These are phyloP conservation scores for Psilocybe cubensis DNA, from an alignment of 768 basidiomycete species.

Conservation along the genomic window DNA sequence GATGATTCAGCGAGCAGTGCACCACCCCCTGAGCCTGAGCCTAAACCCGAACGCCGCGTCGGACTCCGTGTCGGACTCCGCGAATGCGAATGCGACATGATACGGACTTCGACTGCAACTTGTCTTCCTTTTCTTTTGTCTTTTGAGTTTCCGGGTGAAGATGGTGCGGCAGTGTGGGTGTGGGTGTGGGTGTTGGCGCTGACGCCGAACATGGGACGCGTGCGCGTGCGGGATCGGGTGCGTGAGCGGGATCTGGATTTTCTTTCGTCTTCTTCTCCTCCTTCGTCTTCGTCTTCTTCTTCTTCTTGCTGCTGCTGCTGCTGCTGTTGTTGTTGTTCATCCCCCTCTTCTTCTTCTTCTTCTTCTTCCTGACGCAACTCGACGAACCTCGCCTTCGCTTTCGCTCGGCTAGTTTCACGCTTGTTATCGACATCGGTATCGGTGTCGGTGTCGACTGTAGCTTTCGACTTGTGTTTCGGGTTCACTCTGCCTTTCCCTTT, in stretches of 20 bases:
- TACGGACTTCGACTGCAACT: no score
- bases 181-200: background rate
- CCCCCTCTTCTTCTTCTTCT: background rate
- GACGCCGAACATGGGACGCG: background rate
- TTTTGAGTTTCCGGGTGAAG: no score
- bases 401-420: background rate
- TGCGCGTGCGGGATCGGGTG: background rate
- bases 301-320: background rate
- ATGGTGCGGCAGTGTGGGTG: no score
- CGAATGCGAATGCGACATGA: no score
- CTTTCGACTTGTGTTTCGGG: background rate
- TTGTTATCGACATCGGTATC: conserved; percentile 16
- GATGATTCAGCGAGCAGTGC: no score
- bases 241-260: background rate
- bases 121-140: no score
- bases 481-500: conserved; percentile 12
- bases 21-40: no score
- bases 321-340: conserved; percentile 1
- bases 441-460: conserved; percentile 24
- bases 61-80: no score
- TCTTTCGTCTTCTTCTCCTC: background rate
- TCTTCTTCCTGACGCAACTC: background rate
- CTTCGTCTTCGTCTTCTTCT: background rate
- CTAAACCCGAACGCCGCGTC: no score
- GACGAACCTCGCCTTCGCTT: background rate